Evolutionary conservation across 108 stramenopile genomes (phyloP), one percentile per base, ranked within the genome.

Genomic region (Skeletonema marinoi): DNA sequence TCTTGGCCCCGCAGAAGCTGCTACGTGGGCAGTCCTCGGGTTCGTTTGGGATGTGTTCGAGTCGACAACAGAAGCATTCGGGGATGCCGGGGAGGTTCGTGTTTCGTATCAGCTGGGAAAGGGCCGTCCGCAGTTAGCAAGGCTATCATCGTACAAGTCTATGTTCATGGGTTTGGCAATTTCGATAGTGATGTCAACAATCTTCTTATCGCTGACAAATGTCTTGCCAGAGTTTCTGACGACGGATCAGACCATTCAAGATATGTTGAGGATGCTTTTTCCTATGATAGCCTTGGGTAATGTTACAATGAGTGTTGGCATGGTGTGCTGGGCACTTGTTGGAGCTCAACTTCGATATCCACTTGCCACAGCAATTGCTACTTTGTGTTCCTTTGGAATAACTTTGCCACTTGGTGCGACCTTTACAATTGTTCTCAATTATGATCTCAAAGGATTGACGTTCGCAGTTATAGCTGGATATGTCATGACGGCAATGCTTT

Each of bases 1-100:
- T 1, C 71, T 93, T 11, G 93, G 93, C 29, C 86, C 86, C 25
- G 93, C 90, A 44, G 93, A 93, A 78, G 89, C 85, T 68, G 93
- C 87, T 14, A 72, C 89, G 25, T 93, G 90, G 89, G 90, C 88
- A 21, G 51, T 91, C 60, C 78, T 93, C 60, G 90, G 90, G 21
- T 84, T 73, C 32, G 42, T 91, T 6, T 93, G 93, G 93, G 89
- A 89, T 32, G 60, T 91, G 2, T 87, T 89, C 39, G 90, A 91
- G 61, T 82, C 90, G 30, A 69, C 86, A 16, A 90, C 90, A 30
- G 93, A 93, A 66, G 90, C 90, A 1, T 71, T 93, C 36, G 89
- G 87, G 4, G 90, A 93, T 80, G 89, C 93, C 4, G 88, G 87
- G 7, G 88, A 87, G 38, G 85, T 88, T 35, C 86, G 90, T 19